A percentile compares a stretch with the other conserved stretches of the same genome.
These are phyloP conservation scores for Xerocomellus chrysenteron DNA, from an alignment of 768 basidiomycete genomes.

Conservation along the genomic window DNA sequence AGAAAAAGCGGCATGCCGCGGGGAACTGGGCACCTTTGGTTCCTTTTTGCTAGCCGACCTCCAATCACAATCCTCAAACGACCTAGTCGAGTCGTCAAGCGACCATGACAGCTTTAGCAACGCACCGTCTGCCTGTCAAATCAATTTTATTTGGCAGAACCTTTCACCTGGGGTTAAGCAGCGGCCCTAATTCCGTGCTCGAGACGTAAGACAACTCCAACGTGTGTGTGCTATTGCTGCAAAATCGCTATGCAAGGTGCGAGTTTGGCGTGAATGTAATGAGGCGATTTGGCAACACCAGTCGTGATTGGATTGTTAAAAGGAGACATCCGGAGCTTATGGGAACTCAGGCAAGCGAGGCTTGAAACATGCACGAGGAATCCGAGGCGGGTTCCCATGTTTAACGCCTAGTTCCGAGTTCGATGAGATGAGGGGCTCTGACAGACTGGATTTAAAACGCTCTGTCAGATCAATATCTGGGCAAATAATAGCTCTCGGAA, in stretches of 20 bases:
- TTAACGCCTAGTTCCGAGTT: too few species aligned
- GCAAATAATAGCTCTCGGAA: not conserved
- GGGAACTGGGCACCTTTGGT: too few species aligned
- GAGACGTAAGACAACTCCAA: not conserved
- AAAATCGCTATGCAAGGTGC: not conserved
- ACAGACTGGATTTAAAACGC: too few species aligned
- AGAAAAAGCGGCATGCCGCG: not conserved
- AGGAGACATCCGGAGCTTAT: not conserved
- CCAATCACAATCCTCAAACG: not conserved
- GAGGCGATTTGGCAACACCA: not conserved
- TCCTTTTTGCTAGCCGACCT: too few species aligned
- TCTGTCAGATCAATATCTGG: not conserved
- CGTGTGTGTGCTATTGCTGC: slow-evolving; percentile 1
- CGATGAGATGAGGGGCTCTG: too few species aligned
- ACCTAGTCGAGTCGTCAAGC: not conserved
- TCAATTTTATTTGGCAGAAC: not conserved
- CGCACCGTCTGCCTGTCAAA: not conserved
- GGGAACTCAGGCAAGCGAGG: not conserved
- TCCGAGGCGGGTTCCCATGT: not conserved
- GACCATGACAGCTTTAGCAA: not conserved
- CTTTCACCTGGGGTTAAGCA: not conserved
- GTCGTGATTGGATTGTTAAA: not conserved
- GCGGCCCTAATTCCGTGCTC: not conserved
- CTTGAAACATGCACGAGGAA: slow-evolving; percentile 5
- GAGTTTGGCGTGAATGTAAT: not conserved